Conservation (phyloP, 2,329 filamentous ascomycete genomes). For the Sporothrix brasiliensis region DNA sequence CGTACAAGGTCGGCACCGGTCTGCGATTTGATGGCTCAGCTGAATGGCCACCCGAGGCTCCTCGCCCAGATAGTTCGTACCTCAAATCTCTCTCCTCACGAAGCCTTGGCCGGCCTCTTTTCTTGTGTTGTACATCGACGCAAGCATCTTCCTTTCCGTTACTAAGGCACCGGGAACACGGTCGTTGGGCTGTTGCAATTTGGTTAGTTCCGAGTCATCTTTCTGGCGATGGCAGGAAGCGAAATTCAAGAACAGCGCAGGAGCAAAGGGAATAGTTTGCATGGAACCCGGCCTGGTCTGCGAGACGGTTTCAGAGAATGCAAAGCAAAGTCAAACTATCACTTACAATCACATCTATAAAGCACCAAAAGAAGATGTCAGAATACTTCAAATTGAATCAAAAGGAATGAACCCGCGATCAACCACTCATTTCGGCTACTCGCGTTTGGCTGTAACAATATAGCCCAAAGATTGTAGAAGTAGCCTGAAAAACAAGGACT, state of each 20-base stretch:
- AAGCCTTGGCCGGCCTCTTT: conserved; percentile 74
- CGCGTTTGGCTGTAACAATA: not conserved
- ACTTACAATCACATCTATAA: conserved; percentile 32
- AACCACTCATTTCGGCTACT: not conserved
- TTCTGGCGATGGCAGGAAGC: too few relatives aligned
- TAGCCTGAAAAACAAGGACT: not conserved
- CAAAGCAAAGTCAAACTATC: not conserved
- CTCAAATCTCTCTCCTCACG: conserved; percentile 69
- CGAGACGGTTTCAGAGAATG: not conserved
- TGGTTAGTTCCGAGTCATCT: not conserved
- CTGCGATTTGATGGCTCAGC: conserved; percentile 53
- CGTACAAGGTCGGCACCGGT: conserved; percentile 54
- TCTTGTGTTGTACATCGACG: conserved; percentile 84
- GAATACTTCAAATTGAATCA: not conserved
- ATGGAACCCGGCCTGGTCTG: too few relatives aligned
- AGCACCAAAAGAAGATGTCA: not conserved
- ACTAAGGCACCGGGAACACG: conserved; percentile 74
- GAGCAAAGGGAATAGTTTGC: not conserved
- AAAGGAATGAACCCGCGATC: not conserved
- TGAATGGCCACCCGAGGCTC: conserved; percentile 48
- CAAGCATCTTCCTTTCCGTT: conserved; percentile 81
- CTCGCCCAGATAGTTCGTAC: conserved; percentile 55
- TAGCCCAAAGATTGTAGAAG: not conserved
- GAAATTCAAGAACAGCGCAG: not conserved
- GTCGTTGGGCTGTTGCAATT: conserved; percentile 63